phyloP scores from a whole-genome alignment of 306 rosid genomes.

The Lagenaria siceraria region DNA sequence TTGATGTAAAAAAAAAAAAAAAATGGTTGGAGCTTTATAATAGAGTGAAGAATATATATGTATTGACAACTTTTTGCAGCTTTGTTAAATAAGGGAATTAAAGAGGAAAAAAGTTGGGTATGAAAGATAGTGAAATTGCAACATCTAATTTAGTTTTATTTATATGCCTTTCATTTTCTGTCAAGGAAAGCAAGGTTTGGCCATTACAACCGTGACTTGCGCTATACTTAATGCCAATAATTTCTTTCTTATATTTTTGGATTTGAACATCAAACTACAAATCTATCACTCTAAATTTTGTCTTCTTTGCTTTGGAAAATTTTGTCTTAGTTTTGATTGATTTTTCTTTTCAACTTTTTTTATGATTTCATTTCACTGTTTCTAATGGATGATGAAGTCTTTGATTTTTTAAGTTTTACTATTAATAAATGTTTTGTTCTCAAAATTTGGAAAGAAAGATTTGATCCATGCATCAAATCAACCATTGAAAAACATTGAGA shows the following conservation, averaged over 20 bases:
- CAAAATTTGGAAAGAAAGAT: not conserved
- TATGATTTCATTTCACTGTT: not conserved
- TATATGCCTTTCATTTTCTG: constrained; percentile 2
- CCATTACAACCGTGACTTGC: not conserved
- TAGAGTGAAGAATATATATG: not conserved
- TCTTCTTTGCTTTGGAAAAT: no score
- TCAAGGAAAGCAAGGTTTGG: constrained; percentile 2
- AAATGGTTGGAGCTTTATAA: not conserved
- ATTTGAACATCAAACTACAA: no score
- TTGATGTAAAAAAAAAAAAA: not conserved
- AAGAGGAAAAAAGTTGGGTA: not conserved
- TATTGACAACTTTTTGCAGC: not conserved
- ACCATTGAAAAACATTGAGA: not conserved
- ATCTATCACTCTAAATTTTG: not conserved
- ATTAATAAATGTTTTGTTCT: not conserved
- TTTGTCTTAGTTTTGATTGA: no score
- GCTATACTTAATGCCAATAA: not conserved
- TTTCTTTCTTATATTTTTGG: not conserved
- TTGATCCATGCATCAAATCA: not conserved
- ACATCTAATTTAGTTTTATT: not conserved
- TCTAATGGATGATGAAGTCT: not conserved
- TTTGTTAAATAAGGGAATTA: not conserved
- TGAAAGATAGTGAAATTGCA: not conserved
- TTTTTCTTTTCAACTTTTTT: no score
- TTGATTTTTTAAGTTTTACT: not conserved